These are phyloP conservation scores for Actinomortierella ambigua DNA, from an alignment of 371 early-diverging fungal species.

Conservation along the genomic window DNA sequence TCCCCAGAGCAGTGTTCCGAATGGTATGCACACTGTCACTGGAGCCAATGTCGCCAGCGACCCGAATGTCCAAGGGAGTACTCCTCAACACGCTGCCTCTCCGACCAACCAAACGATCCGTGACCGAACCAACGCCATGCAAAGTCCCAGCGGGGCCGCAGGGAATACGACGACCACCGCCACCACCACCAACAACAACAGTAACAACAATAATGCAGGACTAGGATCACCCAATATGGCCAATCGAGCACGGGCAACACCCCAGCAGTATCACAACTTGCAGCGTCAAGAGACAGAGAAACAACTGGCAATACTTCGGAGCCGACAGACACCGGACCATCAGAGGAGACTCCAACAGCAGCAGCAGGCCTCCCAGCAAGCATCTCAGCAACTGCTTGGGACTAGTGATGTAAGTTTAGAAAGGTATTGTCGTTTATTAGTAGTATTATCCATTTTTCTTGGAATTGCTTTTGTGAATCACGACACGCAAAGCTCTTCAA, in stretches of 20 bases:
- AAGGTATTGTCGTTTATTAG: too few species aligned
- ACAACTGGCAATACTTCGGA: conserved; percentile 18
- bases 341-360: too few species aligned
- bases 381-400: too few species aligned
- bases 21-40: conserved; percentile 20
- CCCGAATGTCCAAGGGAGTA: background rate
- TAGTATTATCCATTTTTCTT: too few species aligned
- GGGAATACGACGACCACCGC: too few species aligned
- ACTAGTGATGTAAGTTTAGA: too few species aligned
- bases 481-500: too few species aligned
- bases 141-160: conserved; percentile 8
- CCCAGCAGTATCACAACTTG: conserved; percentile 7
- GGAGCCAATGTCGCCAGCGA: conserved; percentile 2
- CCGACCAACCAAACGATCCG: conserved; percentile 23
- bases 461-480: too few species aligned
- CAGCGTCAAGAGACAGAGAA: conserved; percentile 26
- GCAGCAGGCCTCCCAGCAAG: too few species aligned
- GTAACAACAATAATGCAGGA: conserved; percentile 13
- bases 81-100: conserved; percentile 15
- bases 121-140: conserved; percentile 25
- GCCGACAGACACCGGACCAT: conserved; percentile 8
- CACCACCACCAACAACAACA: too few species aligned
- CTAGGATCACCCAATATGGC: conserved; percentile 21
- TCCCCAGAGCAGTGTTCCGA: conserved; percentile 24
- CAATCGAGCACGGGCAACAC: conserved; percentile 15